Percentiles rank a stretch among this genome's conserved stretches.
phyloP scores from a whole-genome alignment of 2,329 filamentous ascomycete genomes.

The Cytospora piceicola region DNA sequence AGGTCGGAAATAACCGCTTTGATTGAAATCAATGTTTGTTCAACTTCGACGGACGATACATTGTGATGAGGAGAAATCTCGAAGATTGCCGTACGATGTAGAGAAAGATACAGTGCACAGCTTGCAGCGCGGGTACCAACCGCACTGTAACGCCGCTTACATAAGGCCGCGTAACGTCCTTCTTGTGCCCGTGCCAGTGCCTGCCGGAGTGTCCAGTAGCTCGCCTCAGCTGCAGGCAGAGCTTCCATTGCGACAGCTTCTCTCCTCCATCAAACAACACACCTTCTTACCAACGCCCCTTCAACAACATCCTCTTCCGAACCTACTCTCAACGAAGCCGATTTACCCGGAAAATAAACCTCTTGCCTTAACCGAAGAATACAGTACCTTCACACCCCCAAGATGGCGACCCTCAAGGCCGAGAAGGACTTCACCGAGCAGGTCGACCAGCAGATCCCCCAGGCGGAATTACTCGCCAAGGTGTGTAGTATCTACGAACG shows the following conservation, averaged over 20 bases:
- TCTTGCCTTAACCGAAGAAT: too few species aligned
- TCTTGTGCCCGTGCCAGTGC: neutral
- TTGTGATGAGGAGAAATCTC: neutral
- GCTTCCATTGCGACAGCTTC: conserved; percentile 31
- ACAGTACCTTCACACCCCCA: conserved; percentile 36
- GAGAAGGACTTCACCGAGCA: conserved; percentile 99
- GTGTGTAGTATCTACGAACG: conserved; percentile 49
- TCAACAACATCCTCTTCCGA: neutral
- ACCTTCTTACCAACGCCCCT: conserved; percentile 1
- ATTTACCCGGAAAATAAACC: neutral
- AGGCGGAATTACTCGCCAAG: conserved; percentile 87
- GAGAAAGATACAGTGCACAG: conserved; percentile 24
- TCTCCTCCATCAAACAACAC: conserved; percentile 10
- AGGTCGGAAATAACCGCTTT: neutral
- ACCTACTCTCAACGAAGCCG: neutral
- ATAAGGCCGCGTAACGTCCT: neutral
- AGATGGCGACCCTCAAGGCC: conserved; percentile 87
- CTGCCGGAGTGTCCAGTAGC: neutral
- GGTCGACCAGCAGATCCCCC: conserved; percentile 86
- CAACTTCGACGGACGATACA: neutral
- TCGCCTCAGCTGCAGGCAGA: conserved; percentile 29
- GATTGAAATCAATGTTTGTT: neutral
- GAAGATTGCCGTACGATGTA: neutral
- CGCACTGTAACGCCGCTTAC: neutral
- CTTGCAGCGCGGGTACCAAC: conserved; percentile 5